Evolutionary conservation across 352 stramenopile genomes (phyloP), one percentile per base, ranked within the genome.

Genomic region (Globisporangium okanoganense): DNA sequence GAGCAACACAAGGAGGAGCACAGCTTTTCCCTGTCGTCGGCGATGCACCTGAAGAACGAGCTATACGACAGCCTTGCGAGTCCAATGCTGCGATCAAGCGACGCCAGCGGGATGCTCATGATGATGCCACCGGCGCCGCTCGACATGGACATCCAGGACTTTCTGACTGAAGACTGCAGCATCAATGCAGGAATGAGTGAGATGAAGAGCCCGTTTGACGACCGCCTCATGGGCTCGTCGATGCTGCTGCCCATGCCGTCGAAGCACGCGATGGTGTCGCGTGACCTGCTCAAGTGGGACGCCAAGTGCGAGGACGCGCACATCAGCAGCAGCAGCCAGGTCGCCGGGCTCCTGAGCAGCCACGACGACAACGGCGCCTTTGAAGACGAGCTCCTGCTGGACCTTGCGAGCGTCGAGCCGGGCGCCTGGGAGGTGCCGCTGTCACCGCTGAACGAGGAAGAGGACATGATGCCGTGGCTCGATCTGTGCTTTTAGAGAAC

Each of bases 391-490:
- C 63, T 92, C 65, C 69, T 92, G 31, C 65, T 88, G 58, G 80
- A 90, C 51, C 64, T 92, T 16, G 82, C 82, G 43, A 92, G 76
- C 47, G 82, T 92, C 22, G 77, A 90, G 66, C 82, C 82, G 2
- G 85, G 81, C 5, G 71, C 82, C 3, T 94, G 85, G 85, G 85
- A 94, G 53, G 74, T 90, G 60, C 85, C 85, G 47, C 59, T 94
- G 53, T 94, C 85, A 18, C 85, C 85, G 35, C 68, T 94, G 57
- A 92, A 92, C 64, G 82, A 94, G 40, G 74, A 81, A 58, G 85
- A 92, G 61, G 84, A 94, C 59, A 78, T 91, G 75, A 88, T 92
- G 75, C 79, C 82, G 41, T 92, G 82, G 82, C 71, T 92, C 61
- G 85, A 94, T 59, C 66, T 94, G 58, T 90, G 81, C 67, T 94